Conservation (phyloP, 768 basidiomycete genomes). For the Phylloporus arenicola region DNA sequence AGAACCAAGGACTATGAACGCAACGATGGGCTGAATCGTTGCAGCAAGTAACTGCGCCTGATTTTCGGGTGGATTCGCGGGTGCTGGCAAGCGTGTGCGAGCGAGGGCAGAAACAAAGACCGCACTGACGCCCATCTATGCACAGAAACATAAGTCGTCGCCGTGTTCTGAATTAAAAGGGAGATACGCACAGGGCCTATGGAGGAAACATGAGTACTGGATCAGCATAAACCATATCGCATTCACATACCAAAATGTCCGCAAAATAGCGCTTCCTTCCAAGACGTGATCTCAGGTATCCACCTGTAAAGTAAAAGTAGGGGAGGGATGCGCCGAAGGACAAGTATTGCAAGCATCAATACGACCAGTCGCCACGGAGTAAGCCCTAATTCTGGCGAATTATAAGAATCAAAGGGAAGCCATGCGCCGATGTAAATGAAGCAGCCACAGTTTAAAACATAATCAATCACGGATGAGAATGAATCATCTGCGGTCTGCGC, state of each 20-base stretch:
- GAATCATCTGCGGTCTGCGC: slow-evolving; percentile 74
- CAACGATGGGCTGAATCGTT: slow-evolving; percentile 74
- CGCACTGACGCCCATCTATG: slow-evolving; percentile 86
- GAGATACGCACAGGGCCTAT: slow-evolving; percentile 48
- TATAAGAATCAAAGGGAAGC: slow-evolving; percentile 62
- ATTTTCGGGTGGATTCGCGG: slow-evolving; percentile 53
- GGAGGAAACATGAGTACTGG: slow-evolving; percentile 1
- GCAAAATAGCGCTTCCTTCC: slow-evolving; percentile 83
- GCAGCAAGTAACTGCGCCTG: slow-evolving; percentile 72
- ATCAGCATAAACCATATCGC: not conserved
- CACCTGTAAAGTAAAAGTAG: slow-evolving; percentile 73
- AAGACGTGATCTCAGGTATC: slow-evolving; percentile 81
- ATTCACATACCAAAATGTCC: slow-evolving; percentile 76
- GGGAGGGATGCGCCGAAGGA: slow-evolving; percentile 75
- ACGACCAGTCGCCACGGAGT: slow-evolving; percentile 66
- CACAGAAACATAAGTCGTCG: not conserved
- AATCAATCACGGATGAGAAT: slow-evolving; percentile 88
- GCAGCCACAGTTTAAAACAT: slow-evolving; percentile 75
- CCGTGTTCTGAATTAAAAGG: not conserved
- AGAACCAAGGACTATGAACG: slow-evolving; percentile 83
- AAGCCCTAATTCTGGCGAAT: slow-evolving; percentile 52
- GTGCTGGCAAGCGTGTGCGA: slow-evolving; percentile 51
- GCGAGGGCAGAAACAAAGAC: slow-evolving; percentile 84
- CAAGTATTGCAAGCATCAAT: slow-evolving; percentile 61
- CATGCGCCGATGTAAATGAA: slow-evolving; percentile 89